Evolutionary conservation across 106 monocot genomes (phyloP).

Genomic region (Allium fistulosum): DNA sequence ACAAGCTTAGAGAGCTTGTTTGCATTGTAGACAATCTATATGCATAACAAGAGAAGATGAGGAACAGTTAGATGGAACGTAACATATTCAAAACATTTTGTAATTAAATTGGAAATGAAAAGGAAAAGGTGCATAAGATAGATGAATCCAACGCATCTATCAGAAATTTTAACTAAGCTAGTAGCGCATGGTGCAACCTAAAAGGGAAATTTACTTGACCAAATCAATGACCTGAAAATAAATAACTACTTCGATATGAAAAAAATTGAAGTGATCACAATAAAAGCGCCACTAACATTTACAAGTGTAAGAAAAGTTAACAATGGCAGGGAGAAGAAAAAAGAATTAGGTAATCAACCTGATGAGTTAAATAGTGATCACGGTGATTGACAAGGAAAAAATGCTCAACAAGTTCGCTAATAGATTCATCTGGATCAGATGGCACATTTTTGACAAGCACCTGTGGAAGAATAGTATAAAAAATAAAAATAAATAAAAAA

Average conservation of each 20-base stretch:
- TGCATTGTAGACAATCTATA: constrained; percentile 43
- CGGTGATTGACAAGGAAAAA: constrained; percentile 98
- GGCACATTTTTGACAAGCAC: constrained; percentile 83
- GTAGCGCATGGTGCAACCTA: no score
- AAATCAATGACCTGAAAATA: no score
- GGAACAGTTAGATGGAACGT: background rate
- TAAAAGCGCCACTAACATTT: no score
- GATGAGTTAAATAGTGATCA: constrained; percentile 83
- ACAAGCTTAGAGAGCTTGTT: constrained; percentile 77
- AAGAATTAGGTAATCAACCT: constrained; percentile 31
- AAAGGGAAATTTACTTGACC: no score
- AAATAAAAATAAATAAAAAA: background rate
- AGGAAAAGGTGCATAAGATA: no score
- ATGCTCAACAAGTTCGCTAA: constrained; percentile 90
- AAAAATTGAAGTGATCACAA: no score
- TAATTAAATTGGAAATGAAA: no score
- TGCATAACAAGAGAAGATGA: background rate
- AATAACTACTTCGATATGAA: no score
- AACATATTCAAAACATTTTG: no score
- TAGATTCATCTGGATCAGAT: constrained; percentile 87
- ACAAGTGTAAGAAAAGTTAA: background rate
- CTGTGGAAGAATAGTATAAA: constrained; percentile 22
- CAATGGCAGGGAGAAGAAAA: background rate
- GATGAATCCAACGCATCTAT: no score
- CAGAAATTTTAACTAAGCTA: no score